phyloP scores from a whole-genome alignment of 345 rosid species.

The Rubroshorea leprosula region DNA sequence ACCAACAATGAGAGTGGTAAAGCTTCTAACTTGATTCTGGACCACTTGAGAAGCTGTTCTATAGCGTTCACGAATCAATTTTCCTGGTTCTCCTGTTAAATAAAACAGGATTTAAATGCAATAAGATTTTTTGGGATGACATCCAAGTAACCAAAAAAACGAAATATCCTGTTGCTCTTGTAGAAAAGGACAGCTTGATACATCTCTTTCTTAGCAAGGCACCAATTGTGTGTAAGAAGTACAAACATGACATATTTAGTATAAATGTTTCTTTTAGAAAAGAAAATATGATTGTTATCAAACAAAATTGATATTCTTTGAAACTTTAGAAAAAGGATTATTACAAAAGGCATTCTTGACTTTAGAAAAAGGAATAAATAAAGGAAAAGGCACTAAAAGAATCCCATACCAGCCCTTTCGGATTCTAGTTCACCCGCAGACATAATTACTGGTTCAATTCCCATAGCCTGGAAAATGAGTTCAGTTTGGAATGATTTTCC shows the following conservation, averaged over 20 bases:
- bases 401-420: conserved; percentile 76
- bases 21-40: conserved; percentile 88
- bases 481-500: conserved; percentile 97
- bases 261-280: neutral
- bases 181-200: conserved; percentile 5
- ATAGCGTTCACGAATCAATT: conserved; percentile 84
- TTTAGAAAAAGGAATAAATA: neutral
- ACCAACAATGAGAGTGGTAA: conserved; percentile 36
- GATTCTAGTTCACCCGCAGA: conserved; percentile 96
- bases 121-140: neutral
- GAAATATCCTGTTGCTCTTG: neutral
- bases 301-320: neutral
- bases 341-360: too few relatives aligned
- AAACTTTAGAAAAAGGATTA: neutral
- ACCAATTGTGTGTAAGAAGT: neutral
- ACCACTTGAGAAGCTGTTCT: conserved; percentile 98
- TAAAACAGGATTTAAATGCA: conserved; percentile 1
- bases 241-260: neutral
- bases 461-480: conserved; percentile 85
- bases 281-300: neutral
- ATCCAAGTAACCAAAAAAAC: neutral
- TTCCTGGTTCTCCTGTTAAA: conserved; percentile 82
- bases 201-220: conserved; percentile 4
- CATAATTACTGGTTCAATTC: conserved; percentile 88
- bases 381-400: conserved; percentile 3